phyloP scores from a whole-genome alignment of 192 early-diverging fungal species.

The Entomortierella chlamydospora region DNA sequence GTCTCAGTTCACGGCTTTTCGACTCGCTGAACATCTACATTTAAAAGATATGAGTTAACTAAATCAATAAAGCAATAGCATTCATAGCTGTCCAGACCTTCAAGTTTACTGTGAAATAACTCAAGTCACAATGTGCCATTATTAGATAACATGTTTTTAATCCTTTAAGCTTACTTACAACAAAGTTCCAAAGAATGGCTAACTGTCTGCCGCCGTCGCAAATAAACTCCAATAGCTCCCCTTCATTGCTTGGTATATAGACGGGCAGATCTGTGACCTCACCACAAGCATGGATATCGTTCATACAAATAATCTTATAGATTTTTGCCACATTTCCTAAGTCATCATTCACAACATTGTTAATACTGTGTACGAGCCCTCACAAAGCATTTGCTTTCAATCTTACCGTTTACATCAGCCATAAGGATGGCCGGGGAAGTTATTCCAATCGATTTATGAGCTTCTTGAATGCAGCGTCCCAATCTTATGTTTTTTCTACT shows the following conservation, averaged over 20 bases:
- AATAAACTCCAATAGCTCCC: neutral
- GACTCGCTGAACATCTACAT: neutral
- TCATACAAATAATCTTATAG: neutral
- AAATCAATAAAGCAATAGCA: neutral
- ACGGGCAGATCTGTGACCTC: neutral
- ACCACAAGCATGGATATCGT: constrained; percentile 3
- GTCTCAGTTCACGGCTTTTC: neutral
- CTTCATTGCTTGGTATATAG: neutral
- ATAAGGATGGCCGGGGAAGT: neutral
- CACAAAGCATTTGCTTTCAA: constrained; percentile 1
- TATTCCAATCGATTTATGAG: neutral
- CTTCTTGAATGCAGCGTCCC: constrained; percentile 4
- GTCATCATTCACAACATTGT: neutral
- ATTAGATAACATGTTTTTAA: neutral
- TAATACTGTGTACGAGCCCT: neutral
- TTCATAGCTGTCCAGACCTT: constrained; percentile 2
- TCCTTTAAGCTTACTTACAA: neutral
- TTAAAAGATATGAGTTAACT: neutral
- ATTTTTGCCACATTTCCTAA: neutral
- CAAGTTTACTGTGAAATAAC: constrained; percentile 3
- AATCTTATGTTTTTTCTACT: neutral
- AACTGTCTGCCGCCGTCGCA: neutral
- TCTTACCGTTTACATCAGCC: constrained; percentile 3
- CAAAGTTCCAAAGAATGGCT: neutral
- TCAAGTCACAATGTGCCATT: neutral